Percentiles rank a stretch among this genome's conserved stretches.
Conservation (phyloP, 768 basidiomycete genomes). For the Pisolithus marmoratus region DNA sequence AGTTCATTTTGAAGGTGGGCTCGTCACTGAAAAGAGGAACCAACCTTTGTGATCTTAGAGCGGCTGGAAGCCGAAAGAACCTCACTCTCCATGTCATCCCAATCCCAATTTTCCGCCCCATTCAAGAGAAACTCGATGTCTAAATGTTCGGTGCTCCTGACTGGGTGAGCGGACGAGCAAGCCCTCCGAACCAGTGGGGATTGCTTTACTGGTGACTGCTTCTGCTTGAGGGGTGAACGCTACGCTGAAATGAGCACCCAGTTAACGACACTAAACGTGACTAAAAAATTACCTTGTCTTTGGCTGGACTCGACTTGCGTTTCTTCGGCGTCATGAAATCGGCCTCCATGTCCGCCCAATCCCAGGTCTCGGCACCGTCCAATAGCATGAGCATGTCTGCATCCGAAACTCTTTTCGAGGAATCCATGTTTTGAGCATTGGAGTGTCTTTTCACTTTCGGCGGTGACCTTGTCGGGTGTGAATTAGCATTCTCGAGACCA, state of each 20-base stretch:
- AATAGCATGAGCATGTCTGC: constrained; percentile 45
- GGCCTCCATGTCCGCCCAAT: constrained; percentile 54
- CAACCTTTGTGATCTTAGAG: constrained; percentile 16
- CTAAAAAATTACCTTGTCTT: neutral
- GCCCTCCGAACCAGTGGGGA: constrained; percentile 8
- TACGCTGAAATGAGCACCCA: constrained; percentile 3
- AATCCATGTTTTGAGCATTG: neutral
- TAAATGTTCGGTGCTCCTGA: constrained; percentile 23
- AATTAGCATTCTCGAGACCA: constrained; percentile 43
- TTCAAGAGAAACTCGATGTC: constrained; percentile 49
- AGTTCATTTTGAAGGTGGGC: too few relatives aligned
- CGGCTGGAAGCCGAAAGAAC: constrained; percentile 44
- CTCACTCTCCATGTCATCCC: constrained; percentile 50
- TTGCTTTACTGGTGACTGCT: constrained; percentile 15
- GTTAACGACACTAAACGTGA: neutral
- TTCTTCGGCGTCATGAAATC: constrained; percentile 51
- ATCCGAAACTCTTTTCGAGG: constrained; percentile 20
- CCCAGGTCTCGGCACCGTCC: constrained; percentile 68
- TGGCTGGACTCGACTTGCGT: constrained; percentile 25
- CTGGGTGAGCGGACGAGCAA: constrained; percentile 6
- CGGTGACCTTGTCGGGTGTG: constrained; percentile 29
- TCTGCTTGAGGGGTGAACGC: constrained; percentile 11
- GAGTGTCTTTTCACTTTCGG: constrained; percentile 14
- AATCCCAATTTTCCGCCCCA: constrained; percentile 67
- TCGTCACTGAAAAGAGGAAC: neutral